Base-by-base conservation (phyloP, 2,329 filamentous ascomycete species). In the Monosporascus sp. region DNA sequence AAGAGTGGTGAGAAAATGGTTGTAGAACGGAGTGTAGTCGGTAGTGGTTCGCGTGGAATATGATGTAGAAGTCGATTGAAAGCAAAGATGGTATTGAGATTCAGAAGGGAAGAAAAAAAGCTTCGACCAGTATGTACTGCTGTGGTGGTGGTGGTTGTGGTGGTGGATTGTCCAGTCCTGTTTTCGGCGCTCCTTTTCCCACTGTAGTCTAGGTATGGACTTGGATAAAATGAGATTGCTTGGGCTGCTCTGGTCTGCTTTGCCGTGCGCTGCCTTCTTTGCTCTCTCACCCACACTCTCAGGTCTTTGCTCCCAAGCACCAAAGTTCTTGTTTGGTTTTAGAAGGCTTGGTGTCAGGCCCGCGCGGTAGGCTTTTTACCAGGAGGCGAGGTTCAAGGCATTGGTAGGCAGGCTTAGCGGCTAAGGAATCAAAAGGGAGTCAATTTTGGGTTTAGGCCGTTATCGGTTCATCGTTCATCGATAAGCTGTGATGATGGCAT, bases 301-400 rank as follows among this genome's bases (percentile, higher is more conserved):
- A 11, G 31, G 11, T 11, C 31, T 34, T 34, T 5, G 27, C 27
- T 11, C 27, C 9, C 27, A 31, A 31, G 27, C 27, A 31, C 9
- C 27, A 31, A 31, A 3, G 11, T 11, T 9, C 9, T 31, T 31
- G 3, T 31, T 11, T 31, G 9, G 27, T 31, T 5, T 11, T 31
- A 31, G 27, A 31, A 43, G 40, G 19, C 40, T 43, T n/a, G 27
- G 27, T 43, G n/a, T 19, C 40, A 43, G 40, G 40, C 40, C n/a
- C 7, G 16, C 20, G 51, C n/a, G 11, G 16, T 19, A 27, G 37
- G 19, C 17, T 16, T 17, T 36, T 20, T 20, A 3, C 19, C 34
- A 17, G 24, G 17, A 40, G 9, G 38, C 20, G 66, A 74, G 68
- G 71, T 73, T 67, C 66, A 69, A 66, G 69, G 66, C 70, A 49